Conservation (phyloP, 345 rosid species). For the Camelina neglecta region DNA sequence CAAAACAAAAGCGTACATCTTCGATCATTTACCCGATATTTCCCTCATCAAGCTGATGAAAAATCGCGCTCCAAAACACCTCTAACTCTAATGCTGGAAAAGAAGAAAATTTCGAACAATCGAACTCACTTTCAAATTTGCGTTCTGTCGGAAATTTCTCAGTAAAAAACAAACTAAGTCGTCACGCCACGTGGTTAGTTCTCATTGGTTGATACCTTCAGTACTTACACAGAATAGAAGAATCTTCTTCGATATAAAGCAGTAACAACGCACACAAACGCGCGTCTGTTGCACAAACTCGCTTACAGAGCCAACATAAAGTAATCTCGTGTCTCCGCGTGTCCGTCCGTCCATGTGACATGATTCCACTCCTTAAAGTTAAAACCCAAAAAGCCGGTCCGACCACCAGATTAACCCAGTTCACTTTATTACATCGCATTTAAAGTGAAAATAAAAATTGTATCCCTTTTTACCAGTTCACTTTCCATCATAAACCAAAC, state of each 20-base stretch:
- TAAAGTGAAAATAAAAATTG: too few relatives aligned
- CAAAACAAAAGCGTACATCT: background rate
- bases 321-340: slow-evolving; percentile 15
- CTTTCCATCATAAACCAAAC: background rate
- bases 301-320: background rate
- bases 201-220: background rate
- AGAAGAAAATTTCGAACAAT: too few relatives aligned
- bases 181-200: background rate
- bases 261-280: too few relatives aligned
- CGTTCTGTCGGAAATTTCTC: background rate
- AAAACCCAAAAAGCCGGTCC: slow-evolving; percentile 35
- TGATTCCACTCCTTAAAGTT: slow-evolving; percentile 1
- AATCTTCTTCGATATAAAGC: slow-evolving; percentile 22
- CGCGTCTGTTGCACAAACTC: slow-evolving; percentile 17
- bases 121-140: background rate
- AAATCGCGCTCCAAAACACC: slow-evolving; percentile 22
- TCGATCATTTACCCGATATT: background rate
- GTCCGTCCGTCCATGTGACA: slow-evolving; percentile 20
- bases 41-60: slow-evolving; percentile 46
- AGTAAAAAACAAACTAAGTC: background rate
- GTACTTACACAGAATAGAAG: slow-evolving; percentile 35
- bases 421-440: slow-evolving; percentile 4
- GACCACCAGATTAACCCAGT: slow-evolving; percentile 13
- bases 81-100: background rate
- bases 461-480: background rate